Evolutionary conservation across 106 monocot species (phyloP), one percentile per base, ranked within the genome.

Genomic region (Dendrobium nobile): DNA sequence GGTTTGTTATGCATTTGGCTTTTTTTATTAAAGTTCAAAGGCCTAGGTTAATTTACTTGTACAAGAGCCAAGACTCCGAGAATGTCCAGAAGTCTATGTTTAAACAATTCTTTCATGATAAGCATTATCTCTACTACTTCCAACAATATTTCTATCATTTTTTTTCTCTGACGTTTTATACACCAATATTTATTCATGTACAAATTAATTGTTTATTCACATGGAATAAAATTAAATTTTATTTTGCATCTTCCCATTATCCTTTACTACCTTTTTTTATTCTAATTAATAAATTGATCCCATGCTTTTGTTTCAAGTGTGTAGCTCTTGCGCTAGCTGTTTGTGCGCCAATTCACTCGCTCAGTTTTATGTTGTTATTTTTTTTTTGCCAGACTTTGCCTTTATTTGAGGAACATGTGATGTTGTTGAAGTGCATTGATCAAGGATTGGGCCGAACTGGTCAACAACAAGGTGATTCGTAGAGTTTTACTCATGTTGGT

Each of bases 341-440:
- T 3, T 18, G 15, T 73, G 43, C 8, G 74, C 19, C 8, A 10
- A 44, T 43, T 74, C 20, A 74, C 74, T 74, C 41, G 27, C 43
- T n/a, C 31, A 40, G 13, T 28, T 72, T 68, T 54, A n/a, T 41
- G 13, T 78, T 72, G 44, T 26, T 37, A 37, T 37, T 37, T 37
- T 76, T 28, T 51, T 8, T 51, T 31, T 54, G 45, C 10, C 82
- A 99, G 99, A 87, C 95, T 78, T 95, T 95, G 0, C 95, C 99
- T 22, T 82, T 99, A 77, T 99, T 99, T 82, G 99, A 99, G 86
- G 91, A 91, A 74, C 99, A 99, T 90, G 99, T 19, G 86, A 93
- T 84, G 99, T 99, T 75, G 83, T 99, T 75, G 99, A 99, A 80
- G 99, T 99, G 99, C 99, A 78, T 82, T 99, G 22, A 99, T 99